Evolutionary conservation across 2,329 filamentous ascomycete genomes (phyloP).

Genomic region (Eurotiales sp.): DNA sequence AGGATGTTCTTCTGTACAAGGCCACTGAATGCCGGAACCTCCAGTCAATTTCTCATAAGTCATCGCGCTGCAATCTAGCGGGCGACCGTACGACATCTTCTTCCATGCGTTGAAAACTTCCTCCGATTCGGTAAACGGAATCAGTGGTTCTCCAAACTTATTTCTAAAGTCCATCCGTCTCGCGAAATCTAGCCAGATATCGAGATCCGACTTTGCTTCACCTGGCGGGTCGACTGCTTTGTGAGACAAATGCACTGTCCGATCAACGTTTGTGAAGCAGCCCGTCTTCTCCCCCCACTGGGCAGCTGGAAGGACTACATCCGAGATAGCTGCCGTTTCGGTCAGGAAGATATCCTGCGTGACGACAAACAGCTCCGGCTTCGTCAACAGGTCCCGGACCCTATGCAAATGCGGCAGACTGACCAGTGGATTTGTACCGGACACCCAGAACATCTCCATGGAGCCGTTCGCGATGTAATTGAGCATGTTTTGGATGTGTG

Average conservation of each 20-base stretch:
- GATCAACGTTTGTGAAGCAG: constrained; percentile 38
- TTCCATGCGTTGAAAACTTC: constrained; percentile 38
- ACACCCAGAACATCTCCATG: constrained; percentile 38
- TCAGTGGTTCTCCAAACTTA: constrained; percentile 29
- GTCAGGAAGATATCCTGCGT: constrained; percentile 37
- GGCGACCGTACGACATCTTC: constrained; percentile 29
- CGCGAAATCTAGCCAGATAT: constrained; percentile 35
- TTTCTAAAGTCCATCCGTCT: constrained; percentile 33
- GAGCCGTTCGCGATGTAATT: constrained; percentile 32
- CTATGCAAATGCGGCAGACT: constrained; percentile 33
- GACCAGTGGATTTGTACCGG: constrained; percentile 38
- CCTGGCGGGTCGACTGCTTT: constrained; percentile 38
- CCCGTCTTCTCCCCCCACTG: constrained; percentile 40
- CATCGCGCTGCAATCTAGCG: constrained; percentile 33
- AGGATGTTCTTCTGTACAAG: constrained; percentile 31
- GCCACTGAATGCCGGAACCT: constrained; percentile 38
- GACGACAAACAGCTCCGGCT: constrained; percentile 32
- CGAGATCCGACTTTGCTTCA: constrained; percentile 32
- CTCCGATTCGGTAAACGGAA: constrained; percentile 28
- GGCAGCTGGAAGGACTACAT: constrained; percentile 36
- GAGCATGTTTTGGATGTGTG: constrained; percentile 35
- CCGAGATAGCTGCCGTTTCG: constrained; percentile 34
- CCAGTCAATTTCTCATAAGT: constrained; percentile 33
- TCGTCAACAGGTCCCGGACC: constrained; percentile 28
- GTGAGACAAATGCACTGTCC: constrained; percentile 35